phyloP scores from a whole-genome alignment of 2,329 filamentous ascomycete species.

The Cercospora nicotianae region DNA sequence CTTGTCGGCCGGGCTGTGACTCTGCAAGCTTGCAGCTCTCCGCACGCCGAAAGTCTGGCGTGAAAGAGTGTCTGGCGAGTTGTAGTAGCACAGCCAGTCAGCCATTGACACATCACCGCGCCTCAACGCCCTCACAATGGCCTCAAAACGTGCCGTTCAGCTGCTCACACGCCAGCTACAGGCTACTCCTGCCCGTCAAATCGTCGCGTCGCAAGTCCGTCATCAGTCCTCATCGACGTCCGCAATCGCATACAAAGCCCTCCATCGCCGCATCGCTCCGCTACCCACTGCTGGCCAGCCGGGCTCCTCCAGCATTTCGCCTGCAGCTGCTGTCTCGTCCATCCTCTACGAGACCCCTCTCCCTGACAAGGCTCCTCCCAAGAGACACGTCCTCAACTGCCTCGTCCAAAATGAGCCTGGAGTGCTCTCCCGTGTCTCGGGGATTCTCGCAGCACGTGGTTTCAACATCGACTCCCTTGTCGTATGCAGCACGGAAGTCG shows the following conservation, averaged over 20 bases:
- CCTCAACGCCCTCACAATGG: conserved; percentile 30
- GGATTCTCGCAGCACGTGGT: conserved; percentile 89
- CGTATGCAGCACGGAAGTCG: conserved; percentile 96
- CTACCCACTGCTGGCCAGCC: conserved; percentile 59
- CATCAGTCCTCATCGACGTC: conserved; percentile 65
- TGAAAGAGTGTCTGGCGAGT: neutral
- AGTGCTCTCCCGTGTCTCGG: conserved; percentile 92
- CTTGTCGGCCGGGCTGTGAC: neutral
- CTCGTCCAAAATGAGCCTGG: conserved; percentile 98
- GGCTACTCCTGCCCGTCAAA: conserved; percentile 12
- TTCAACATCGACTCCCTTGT: conserved; percentile 99
- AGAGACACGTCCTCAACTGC: conserved; percentile 96
- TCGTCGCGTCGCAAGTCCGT: conserved; percentile 33
- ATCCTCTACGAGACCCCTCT: conserved; percentile 98
- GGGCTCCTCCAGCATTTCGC: conserved; percentile 72
- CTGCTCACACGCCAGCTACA: conserved; percentile 26
- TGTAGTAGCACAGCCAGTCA: conserved; percentile 1
- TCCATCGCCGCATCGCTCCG: conserved; percentile 85
- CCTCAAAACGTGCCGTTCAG: conserved; percentile 38
- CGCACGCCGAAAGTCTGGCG: neutral
- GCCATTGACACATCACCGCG: neutral
- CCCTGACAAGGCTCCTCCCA: conserved; percentile 78
- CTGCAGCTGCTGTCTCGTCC: conserved; percentile 91
- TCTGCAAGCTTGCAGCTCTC: neutral
- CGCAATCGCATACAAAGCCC: conserved; percentile 93